phyloP scores from a whole-genome alignment of 495 filamentous ascomycete genomes.

The Extremus antarcticus region DNA sequence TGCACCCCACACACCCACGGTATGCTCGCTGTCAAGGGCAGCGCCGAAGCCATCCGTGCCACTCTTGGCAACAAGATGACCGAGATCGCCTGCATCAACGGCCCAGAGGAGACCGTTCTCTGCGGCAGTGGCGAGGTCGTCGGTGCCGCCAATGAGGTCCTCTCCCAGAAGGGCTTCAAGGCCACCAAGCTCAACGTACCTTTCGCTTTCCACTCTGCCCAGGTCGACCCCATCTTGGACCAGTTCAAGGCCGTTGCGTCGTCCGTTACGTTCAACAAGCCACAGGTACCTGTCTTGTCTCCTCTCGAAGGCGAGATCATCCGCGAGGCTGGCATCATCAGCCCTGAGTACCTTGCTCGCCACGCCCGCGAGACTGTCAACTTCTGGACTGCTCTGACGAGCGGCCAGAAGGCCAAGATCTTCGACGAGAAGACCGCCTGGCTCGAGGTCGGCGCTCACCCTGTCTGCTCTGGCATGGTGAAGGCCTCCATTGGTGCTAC shows the following conservation, averaged over 20 bases:
- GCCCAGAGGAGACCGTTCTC: constrained; percentile 37
- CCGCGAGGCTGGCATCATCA: constrained; percentile 33
- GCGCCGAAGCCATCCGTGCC: constrained; percentile 27
- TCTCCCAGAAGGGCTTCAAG: constrained; percentile 39
- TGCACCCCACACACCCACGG: constrained; percentile 61
- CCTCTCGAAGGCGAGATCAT: constrained; percentile 35
- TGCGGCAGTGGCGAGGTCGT: constrained; percentile 31
- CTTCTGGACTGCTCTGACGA: constrained; percentile 32
- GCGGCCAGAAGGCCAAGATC: constrained; percentile 30
- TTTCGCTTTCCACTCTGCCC: constrained; percentile 46
- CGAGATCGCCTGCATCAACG: constrained; percentile 39
- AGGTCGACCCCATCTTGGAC: constrained; percentile 42
- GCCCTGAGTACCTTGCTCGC: constrained; percentile 33
- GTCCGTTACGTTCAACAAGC: constrained; percentile 34
- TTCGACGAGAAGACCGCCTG: constrained; percentile 36
- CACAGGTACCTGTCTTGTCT: constrained; percentile 31
- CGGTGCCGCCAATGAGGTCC: constrained; percentile 24
- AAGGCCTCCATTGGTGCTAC: constrained; percentile 32
- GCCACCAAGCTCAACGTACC: constrained; percentile 39
- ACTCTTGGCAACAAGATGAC: constrained; percentile 33
- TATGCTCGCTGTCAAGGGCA: constrained; percentile 42
- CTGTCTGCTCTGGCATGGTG: constrained; percentile 34
- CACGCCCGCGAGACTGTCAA: constrained; percentile 37
- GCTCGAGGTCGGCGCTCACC: constrained; percentile 36
- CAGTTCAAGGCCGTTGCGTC: constrained; percentile 32